Conservation (phyloP, 2,329 filamentous ascomycete genomes). For the Hymenoscyphus repandus region DNA sequence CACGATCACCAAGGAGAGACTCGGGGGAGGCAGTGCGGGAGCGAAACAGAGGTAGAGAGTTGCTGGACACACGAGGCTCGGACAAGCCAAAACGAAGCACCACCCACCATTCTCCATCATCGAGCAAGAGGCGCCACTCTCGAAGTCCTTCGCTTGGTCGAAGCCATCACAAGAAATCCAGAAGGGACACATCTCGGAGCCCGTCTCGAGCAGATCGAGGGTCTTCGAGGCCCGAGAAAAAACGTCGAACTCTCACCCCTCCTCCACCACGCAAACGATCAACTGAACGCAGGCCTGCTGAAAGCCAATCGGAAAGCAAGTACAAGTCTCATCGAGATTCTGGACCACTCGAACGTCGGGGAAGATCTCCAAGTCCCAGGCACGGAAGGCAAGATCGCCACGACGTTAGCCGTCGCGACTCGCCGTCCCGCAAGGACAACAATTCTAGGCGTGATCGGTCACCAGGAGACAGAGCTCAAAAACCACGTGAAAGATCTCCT, state of each 20-base stretch:
- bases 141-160: conserved; percentile 30
- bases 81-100: conserved; percentile 28
- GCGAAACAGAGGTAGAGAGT: conserved; percentile 32
- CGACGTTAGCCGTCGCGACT: conserved; percentile 19
- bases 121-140: conserved; percentile 31
- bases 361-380: conserved; percentile 26
- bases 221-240: conserved; percentile 24
- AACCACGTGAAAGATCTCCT: conserved; percentile 20
- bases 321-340: conserved; percentile 25
- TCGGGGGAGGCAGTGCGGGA: conserved; percentile 30
- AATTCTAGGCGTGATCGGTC: conserved; percentile 18
- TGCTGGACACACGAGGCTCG: conserved; percentile 32
- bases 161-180: conserved; percentile 31
- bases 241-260: conserved; percentile 25
- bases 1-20: conserved; percentile 27
- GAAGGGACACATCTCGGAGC: conserved; percentile 28
- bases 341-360: conserved; percentile 22
- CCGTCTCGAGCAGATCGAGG: conserved; percentile 24
- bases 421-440: conserved; percentile 14
- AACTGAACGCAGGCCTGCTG: conserved; percentile 19
- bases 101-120: conserved; percentile 28
- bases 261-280: conserved; percentile 26
- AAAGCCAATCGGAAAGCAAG: conserved; percentile 19
- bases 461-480: conserved; percentile 15
- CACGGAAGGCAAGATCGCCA: conserved; percentile 11